Base-by-base conservation (phyloP, 2,329 filamentous ascomycete genomes). In the Nemania bipapillata region DNA sequence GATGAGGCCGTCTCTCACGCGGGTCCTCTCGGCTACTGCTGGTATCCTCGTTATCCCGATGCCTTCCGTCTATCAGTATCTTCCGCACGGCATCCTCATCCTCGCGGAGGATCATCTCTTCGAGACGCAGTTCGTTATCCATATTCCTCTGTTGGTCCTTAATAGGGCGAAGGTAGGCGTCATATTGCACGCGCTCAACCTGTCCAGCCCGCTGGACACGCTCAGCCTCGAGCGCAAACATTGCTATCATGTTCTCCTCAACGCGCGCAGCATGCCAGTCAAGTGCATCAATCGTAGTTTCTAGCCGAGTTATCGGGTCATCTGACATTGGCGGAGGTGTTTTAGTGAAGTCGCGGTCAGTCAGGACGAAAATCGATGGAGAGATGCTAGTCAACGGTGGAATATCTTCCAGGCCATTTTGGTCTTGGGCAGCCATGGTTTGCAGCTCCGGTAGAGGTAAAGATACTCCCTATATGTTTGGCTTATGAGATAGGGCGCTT, bases 361-460 rank as follows among this genome's bases (percentile, higher is more conserved):
- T 74, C 20, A 74, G 72, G 5, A 76, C 73, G 66, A 77, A 77
- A 20, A 76, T 74, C 22, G 72, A 59, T 8, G 74, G 74, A 28
- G 74, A 64, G 40, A 76, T 72, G 58, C 45, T 68, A 20, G 54
- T 53, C 57, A 72, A 68, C 2, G 54, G 15, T 4, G 74, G 75
- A 26, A 76, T 74, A 1, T 67, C 71, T 26, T 74, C 75, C 28
- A 70, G 28, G 4, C 58, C 37, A n/a, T 47, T 37, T 22, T 47
- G 58, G 28, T 35, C 58, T 20, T 58, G 58, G 24, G 50, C 17
- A 47, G 67, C 32, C 67, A 72, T 72, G 52, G 28, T 52, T 53
- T 5, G 12, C 8, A 20, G 17, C 1, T 42, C 30, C 26, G 17
- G 24, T n/a, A 9, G n/a, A 28, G 52, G 42, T 32, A 15, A 59